Evolutionary conservation across 306 rosid species (phyloP).

Genomic region (Macrotyloma uniflorum): DNA sequence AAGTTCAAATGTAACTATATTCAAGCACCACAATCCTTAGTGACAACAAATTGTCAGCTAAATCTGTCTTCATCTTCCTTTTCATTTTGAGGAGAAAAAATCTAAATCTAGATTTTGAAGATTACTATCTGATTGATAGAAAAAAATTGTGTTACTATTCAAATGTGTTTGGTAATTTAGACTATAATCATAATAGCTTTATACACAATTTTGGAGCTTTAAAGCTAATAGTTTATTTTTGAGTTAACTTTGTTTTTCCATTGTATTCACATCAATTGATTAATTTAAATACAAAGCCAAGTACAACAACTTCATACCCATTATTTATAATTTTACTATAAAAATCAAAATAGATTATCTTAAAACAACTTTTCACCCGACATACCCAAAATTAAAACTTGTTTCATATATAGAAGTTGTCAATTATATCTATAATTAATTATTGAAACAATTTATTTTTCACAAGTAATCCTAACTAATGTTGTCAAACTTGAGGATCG

Average conservation of each 20-base stretch:
- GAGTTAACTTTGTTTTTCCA: neutral
- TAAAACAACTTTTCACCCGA: neutral
- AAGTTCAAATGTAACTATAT: neutral
- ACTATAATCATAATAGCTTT: neutral
- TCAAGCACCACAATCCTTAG: slow-evolving; percentile 8
- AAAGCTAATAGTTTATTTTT: neutral
- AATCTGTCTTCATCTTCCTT: slow-evolving; percentile 7
- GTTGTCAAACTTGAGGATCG: too few relatives aligned
- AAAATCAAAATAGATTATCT: neutral
- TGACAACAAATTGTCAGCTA: neutral
- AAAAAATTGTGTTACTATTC: neutral
- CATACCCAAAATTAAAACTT: neutral
- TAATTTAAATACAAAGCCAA: neutral
- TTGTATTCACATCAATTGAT: neutral
- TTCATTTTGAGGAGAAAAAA: slow-evolving; percentile 4
- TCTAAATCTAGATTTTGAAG: neutral
- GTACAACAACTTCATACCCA: neutral
- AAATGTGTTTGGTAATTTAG: neutral
- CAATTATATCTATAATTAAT: neutral
- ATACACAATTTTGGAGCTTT: neutral
- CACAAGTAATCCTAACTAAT: neutral
- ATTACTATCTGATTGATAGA: neutral
- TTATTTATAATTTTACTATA: neutral
- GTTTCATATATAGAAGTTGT: neutral
- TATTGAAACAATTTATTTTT: neutral